Evolutionary conservation across 108 stramenopile genomes (phyloP), one percentile per base, ranked within the genome.

Genomic region (Nitzschia inconspicua): DNA sequence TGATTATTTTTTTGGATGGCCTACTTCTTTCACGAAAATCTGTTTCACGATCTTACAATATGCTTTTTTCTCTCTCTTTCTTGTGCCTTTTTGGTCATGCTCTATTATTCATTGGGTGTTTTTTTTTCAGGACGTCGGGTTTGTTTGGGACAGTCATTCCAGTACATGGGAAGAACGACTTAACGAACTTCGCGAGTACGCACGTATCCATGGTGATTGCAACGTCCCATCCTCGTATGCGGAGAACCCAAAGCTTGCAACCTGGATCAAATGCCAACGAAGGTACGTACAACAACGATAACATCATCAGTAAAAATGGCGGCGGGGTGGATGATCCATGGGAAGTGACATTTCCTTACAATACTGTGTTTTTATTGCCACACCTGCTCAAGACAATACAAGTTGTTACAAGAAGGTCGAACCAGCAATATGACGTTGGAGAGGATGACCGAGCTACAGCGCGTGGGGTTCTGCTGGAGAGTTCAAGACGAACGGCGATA

Each of bases 361-460:
- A n/a, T n/a, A n/a, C n/a, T n/a, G n/a, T n/a, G n/a, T n/a, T n/a
- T n/a, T n/a, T n/a, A n/a, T n/a, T n/a, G n/a, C n/a, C n/a, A n/a
- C n/a, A n/a, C n/a, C n/a, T n/a, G n/a, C n/a, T n/a, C n/a, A 61
- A 41, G 60, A 22, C 80, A 82, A 44, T 77, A 77, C 61, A 68
- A 69, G 28, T 49, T 80, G 20, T 11, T 63, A 52, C 18, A 43
- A 1, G 63, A 67, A 6, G 63, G 65, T 5, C 47, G 64, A 49
- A 11, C 58, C 3, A 63, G 56, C 39, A 66, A 62, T 20, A 77
- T 82, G 51, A 73, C 72, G 1, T 16, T 11, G 3, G 76, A 76
- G 31, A 67, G 80, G 11, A 28, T 76, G 3, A 44, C 47, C 22
- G 26, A 43, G 9, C 52, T 82, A 7, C 60, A 74, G n/a, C 28